phyloP scores from a whole-genome alignment of 257 asterid species.

The Petrea volubilis region DNA sequence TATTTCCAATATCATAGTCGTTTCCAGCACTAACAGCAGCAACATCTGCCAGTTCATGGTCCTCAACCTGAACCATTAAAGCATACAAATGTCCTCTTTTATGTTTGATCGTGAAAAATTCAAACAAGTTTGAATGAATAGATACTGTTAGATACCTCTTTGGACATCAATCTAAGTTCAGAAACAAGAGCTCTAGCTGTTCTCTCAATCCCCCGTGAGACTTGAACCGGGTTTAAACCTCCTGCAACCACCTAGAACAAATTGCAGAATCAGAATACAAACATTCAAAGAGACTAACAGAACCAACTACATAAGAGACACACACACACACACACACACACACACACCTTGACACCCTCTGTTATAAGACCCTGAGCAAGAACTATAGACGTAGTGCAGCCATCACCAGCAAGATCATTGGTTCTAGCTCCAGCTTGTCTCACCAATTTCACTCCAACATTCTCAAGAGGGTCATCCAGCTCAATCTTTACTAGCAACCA shows the following conservation, averaged over 20 bases:
- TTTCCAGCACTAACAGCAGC: conserved; percentile 97
- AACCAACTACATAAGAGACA: not conserved
- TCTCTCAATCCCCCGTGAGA: conserved; percentile 78
- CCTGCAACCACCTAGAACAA: conserved; percentile 64
- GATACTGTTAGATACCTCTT: conserved; percentile 45
- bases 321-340: no score
- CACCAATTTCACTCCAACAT: conserved; percentile 83
- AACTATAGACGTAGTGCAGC: conserved; percentile 77
- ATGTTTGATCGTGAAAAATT: not conserved
- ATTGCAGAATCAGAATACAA: not conserved
- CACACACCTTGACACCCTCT: conserved; percentile 76
- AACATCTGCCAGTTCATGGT: conserved; percentile 73
- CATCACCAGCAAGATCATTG: conserved; percentile 89
- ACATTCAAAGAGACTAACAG: no score
- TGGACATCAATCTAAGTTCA: conserved; percentile 80
- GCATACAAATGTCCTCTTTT: not conserved
- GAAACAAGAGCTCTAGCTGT: conserved; percentile 66
- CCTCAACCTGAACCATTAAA: conserved; percentile 59
- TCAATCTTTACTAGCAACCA: conserved; percentile 70
- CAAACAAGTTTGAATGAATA: not conserved
- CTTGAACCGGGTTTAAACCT: conserved; percentile 77
- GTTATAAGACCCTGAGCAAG: conserved; percentile 83
- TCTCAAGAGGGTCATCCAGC: conserved; percentile 86
- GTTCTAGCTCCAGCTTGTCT: conserved; percentile 91
- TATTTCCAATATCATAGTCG: conserved; percentile 58